phyloP scores from a whole-genome alignment of 164 flowering plant genomes.

The Annona cherimola region DNA sequence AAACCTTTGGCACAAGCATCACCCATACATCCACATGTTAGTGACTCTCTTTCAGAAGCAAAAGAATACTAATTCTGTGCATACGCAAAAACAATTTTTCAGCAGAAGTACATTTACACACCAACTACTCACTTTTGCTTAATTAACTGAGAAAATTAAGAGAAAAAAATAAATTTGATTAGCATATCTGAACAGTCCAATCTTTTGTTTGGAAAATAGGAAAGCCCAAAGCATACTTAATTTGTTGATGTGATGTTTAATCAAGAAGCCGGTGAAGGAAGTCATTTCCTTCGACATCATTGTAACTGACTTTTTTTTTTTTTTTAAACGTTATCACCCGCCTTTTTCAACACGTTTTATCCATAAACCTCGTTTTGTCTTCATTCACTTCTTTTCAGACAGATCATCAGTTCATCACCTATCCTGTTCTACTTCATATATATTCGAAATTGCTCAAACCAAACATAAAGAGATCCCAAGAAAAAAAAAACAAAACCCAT shows the following conservation, averaged over 20 bases:
- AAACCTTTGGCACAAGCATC: conserved; percentile 28
- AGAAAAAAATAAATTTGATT: too few species aligned
- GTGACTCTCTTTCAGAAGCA: neutral
- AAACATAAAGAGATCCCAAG: neutral
- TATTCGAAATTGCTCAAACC: neutral
- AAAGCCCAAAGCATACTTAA: neutral
- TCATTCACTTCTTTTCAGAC: neutral
- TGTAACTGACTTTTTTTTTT: too few species aligned
- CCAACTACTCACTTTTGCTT: neutral
- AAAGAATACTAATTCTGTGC: neutral
- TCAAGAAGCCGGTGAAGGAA: neutral
- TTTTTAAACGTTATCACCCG: neutral
- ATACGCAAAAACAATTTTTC: neutral
- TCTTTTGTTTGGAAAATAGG: too few species aligned
- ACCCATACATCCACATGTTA: neutral
- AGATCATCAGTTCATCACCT: neutral
- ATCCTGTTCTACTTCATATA: neutral
- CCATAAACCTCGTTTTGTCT: neutral
- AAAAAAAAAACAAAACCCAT: too few species aligned
- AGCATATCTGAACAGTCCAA: too few species aligned
- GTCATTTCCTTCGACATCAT: too few species aligned
- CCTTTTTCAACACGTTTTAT: neutral
- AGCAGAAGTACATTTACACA: too few species aligned
- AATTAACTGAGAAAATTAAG: too few species aligned
- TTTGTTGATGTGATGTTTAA: neutral